Percentiles rank a stretch among this genome's conserved stretches.
Conservation (phyloP, 768 basidiomycete genomes). For the Phylloporus scabripes region DNA sequence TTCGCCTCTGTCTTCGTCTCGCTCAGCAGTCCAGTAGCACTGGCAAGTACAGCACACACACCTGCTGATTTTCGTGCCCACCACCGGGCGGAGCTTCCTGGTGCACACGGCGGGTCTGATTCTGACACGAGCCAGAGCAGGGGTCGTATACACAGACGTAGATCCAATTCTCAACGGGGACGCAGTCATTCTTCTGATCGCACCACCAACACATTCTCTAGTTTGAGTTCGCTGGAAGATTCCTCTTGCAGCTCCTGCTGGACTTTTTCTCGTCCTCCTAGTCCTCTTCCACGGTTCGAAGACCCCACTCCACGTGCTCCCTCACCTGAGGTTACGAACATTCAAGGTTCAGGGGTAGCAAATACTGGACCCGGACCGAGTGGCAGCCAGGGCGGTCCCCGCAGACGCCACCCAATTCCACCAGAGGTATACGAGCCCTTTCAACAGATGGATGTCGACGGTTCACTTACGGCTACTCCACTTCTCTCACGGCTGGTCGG, state of each 20-base stretch:
- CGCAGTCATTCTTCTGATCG: conserved; percentile 18
- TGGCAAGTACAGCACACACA: background rate
- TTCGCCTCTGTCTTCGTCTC: conserved; percentile 15
- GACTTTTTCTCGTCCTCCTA: conserved; percentile 20
- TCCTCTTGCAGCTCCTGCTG: conserved; percentile 34
- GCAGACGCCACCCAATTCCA: conserved; percentile 10
- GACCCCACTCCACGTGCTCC: conserved; percentile 27
- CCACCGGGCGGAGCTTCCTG: conserved; percentile 12
- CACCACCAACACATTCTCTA: conserved; percentile 38
- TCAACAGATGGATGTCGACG: conserved; percentile 39
- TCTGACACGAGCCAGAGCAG: conserved; percentile 1
- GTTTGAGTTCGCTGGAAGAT: conserved; percentile 44
- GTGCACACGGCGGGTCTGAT: conserved; percentile 16
- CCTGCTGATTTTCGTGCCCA: background rate
- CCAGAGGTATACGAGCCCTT: conserved; percentile 34
- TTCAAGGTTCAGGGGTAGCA: background rate
- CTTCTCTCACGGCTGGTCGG: conserved; percentile 36
- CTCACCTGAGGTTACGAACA: conserved; percentile 27
- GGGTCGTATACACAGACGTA: conserved; percentile 3
- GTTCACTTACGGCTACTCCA: conserved; percentile 39
- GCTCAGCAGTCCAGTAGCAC: background rate
- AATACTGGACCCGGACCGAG: background rate
- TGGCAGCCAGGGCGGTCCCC: background rate
- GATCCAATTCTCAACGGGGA: background rate
- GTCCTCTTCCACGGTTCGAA: conserved; percentile 20